Conservation (phyloP, 2,329 filamentous ascomycete genomes). For the Clarireedia paspali region DNA sequence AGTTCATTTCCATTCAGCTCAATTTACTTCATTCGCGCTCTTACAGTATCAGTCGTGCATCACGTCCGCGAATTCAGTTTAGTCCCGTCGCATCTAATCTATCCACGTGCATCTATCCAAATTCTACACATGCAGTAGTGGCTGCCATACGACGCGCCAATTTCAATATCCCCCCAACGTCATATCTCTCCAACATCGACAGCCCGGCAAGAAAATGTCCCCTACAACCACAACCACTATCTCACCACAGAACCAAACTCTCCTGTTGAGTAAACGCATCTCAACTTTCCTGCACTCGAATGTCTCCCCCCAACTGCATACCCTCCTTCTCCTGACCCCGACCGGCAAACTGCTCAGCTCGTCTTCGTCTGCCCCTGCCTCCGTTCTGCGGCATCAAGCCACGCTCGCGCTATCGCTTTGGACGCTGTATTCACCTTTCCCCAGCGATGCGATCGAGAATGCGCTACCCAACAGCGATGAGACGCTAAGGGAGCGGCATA, state of each 20-base stretch:
- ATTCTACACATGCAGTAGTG: too few relatives aligned
- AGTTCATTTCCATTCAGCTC: too few relatives aligned
- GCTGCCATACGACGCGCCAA: too few relatives aligned
- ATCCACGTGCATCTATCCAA: too few relatives aligned
- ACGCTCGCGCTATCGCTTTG: slow-evolving; percentile 57
- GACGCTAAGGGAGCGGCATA: neutral
- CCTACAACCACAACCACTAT: slow-evolving; percentile 3
- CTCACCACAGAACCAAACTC: slow-evolving; percentile 21
- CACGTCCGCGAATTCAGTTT: too few relatives aligned
- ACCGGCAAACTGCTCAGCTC: slow-evolving; percentile 58
- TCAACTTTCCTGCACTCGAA: slow-evolving; percentile 55
- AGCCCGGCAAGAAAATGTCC: too few relatives aligned
- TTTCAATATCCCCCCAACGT: too few relatives aligned
- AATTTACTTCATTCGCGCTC: too few relatives aligned
- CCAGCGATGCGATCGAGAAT: slow-evolving; percentile 21
- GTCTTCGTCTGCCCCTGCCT: slow-evolving; percentile 47
- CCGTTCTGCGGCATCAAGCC: slow-evolving; percentile 52
- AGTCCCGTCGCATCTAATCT: too few relatives aligned
- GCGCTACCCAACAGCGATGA: slow-evolving; percentile 1
- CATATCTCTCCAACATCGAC: too few relatives aligned
- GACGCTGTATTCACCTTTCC: slow-evolving; percentile 43
- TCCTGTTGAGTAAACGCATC: slow-evolving; percentile 57
- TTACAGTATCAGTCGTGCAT: too few relatives aligned
- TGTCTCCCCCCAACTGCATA: slow-evolving; percentile 45
- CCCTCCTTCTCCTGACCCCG: slow-evolving; percentile 50